A percentile compares a stretch with the other conserved stretches of the same genome.
phyloP scores from a whole-genome alignment of 495 filamentous ascomycete genomes.

The Collariella sp. region DNA sequence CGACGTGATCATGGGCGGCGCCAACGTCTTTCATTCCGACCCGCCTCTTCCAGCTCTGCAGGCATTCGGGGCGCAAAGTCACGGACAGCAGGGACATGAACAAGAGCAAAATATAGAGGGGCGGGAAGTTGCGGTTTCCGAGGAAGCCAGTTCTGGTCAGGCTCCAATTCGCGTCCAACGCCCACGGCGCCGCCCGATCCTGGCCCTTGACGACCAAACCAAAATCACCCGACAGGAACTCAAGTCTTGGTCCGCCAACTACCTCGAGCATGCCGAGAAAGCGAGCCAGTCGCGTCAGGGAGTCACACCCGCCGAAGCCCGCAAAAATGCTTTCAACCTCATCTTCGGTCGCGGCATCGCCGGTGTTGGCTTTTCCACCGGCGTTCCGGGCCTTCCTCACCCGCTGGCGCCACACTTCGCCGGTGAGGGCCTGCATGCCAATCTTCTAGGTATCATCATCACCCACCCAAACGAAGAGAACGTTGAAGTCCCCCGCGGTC shows the following conservation, averaged over 20 bases:
- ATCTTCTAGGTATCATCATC: slow-evolving; percentile 20
- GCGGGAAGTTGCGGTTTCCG: slow-evolving; percentile 14
- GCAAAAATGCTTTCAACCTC: slow-evolving; percentile 37
- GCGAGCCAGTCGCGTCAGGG: slow-evolving; percentile 18
- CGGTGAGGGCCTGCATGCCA: slow-evolving; percentile 27
- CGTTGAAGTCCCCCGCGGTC: slow-evolving; percentile 9
- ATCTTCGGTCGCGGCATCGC: slow-evolving; percentile 39
- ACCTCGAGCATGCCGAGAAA: slow-evolving; percentile 45
- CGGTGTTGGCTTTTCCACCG: slow-evolving; percentile 26
- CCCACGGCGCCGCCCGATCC: slow-evolving; percentile 19
- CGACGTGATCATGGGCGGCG: slow-evolving; percentile 18
- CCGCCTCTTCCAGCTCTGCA: slow-evolving; percentile 1
- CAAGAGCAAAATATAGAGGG: slow-evolving; percentile 7
- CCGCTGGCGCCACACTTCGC: slow-evolving; percentile 33
- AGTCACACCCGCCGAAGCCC: slow-evolving; percentile 26
- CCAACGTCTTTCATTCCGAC: slow-evolving; percentile 3
- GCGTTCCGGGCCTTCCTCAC: slow-evolving; percentile 21
- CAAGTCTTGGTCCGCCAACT: slow-evolving; percentile 51
- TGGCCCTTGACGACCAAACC: slow-evolving; percentile 34
- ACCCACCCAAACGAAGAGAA: slow-evolving; percentile 15
- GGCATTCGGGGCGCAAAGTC: background rate
- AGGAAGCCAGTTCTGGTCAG: slow-evolving; percentile 12
- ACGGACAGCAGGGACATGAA: background rate
- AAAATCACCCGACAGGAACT: slow-evolving; percentile 49
- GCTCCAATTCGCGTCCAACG: slow-evolving; percentile 19